Percentiles rank a stretch among this genome's conserved stretches.
Evolutionary conservation across 1,284 basidiomycete species (phyloP).

Genomic region (Wallemia hederae): DNA sequence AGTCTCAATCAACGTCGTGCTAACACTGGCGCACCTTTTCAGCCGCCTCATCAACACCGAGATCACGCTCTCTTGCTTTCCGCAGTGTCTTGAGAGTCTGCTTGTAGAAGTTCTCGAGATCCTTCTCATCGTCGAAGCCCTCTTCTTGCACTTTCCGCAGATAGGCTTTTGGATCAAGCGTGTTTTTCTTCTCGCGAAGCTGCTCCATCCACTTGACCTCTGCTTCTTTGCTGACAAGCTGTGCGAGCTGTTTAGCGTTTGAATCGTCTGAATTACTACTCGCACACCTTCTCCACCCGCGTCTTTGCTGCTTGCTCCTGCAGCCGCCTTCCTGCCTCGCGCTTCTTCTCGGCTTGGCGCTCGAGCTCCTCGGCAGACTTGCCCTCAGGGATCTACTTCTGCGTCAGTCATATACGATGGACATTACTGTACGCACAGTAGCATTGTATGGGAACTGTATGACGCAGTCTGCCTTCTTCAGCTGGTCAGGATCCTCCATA

Average conservation of each 20-base stretch:
- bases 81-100: constrained; percentile 39
- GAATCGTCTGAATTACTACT: too few species aligned
- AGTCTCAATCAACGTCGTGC: neutral
- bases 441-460: constrained; percentile 57
- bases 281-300: constrained; percentile 47
- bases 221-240: constrained; percentile 52
- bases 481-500: constrained; percentile 30
- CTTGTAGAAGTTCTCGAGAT: constrained; percentile 40
- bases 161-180: neutral
- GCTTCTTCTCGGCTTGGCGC: constrained; percentile 41
- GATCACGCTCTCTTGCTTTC: constrained; percentile 40
- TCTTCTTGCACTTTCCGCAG: constrained; percentile 12
- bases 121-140: constrained; percentile 39
- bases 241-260: too few species aligned
- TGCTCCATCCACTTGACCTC: constrained; percentile 42
- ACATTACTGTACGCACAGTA: constrained; percentile 19
- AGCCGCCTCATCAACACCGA: constrained; percentile 29
- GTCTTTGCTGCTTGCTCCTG: constrained; percentile 79
- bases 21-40: constrained; percentile 14
- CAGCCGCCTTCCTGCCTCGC: constrained; percentile 56
- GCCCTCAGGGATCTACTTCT: constrained; percentile 30
- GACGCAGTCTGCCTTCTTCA: constrained; percentile 39
- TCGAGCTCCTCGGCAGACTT: constrained; percentile 75
- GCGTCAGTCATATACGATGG: neutral
- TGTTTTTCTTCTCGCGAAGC: constrained; percentile 36